A percentile compares a stretch with the other conserved stretches of the same genome.
Conservation (phyloP, 1,284 basidiomycete genomes). For the Testicularia cyperi region DNA sequence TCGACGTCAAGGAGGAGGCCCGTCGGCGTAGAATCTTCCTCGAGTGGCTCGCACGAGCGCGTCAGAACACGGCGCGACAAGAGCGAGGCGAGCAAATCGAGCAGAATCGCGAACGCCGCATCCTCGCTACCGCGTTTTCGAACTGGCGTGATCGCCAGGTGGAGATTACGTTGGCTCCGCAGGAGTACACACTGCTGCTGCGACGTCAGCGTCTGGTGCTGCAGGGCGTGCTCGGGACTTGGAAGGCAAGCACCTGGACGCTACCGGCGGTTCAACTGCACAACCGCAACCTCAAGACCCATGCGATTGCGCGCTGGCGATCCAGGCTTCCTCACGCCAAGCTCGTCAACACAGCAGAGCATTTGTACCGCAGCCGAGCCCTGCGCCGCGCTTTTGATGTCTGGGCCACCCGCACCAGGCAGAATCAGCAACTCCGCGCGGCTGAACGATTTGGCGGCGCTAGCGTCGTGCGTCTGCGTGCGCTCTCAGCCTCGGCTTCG, state of each 20-base stretch:
- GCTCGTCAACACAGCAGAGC: constrained; percentile 7
- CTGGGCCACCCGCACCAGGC: constrained; percentile 5
- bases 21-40: constrained; percentile 8
- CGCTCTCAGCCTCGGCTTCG: constrained; percentile 19
- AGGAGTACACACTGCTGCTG: constrained; percentile 39
- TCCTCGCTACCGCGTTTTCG: constrained; percentile 2
- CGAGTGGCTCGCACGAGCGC: constrained; percentile 18
- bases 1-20: constrained; percentile 42
- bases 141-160: constrained; percentile 20
- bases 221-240: constrained; percentile 7
- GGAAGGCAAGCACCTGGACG: constrained; percentile 18
- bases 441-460: constrained; percentile 19
- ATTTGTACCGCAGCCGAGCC: background rate
- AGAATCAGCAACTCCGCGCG: constrained; percentile 12
- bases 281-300: constrained; percentile 16
- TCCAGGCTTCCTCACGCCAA: constrained; percentile 12
- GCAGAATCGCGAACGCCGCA: too few species aligned
- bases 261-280: constrained; percentile 38
- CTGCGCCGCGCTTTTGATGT: constrained; percentile 3
- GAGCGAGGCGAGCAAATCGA: background rate
- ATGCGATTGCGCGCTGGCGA: constrained; percentile 13
- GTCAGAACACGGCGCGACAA: constrained; percentile 3
- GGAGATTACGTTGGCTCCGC: constrained; percentile 14
- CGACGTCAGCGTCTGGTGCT: constrained; percentile 23
- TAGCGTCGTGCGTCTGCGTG: constrained; percentile 8